Evolutionary conservation across 2,329 filamentous ascomycete genomes (phyloP).

Genomic region (Pseudogymnoascus sp.): DNA sequence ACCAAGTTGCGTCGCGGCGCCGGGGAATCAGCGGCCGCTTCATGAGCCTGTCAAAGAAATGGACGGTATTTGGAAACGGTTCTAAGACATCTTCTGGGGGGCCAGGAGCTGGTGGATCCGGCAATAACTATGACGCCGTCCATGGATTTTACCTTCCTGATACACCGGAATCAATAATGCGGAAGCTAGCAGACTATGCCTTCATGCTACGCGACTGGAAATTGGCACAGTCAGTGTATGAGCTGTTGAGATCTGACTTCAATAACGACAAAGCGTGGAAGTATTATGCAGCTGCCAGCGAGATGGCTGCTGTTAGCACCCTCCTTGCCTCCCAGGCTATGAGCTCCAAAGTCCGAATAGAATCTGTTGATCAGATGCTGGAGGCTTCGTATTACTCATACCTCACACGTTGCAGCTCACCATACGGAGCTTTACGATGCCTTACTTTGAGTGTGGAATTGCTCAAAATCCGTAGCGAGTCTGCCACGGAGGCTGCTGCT

Average conservation of each 20-base stretch:
- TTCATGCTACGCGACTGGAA: slow-evolving; percentile 98
- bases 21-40: slow-evolving; percentile 88
- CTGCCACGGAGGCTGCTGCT: slow-evolving; percentile 77
- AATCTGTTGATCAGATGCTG: slow-evolving; percentile 78
- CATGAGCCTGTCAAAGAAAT: slow-evolving; percentile 86
- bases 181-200: slow-evolving; percentile 87
- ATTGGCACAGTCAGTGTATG: slow-evolving; percentile 83
- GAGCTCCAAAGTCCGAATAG: slow-evolving; percentile 68
- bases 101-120: slow-evolving; percentile 45
- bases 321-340: slow-evolving; percentile 68
- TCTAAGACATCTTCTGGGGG: slow-evolving; percentile 40
- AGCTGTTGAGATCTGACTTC: slow-evolving; percentile 81
- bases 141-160: slow-evolving; percentile 80
- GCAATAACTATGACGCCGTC: slow-evolving; percentile 68
- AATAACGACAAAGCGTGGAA: slow-evolving; percentile 95
- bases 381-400: slow-evolving; percentile 92
- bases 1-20: slow-evolving; percentile 85
- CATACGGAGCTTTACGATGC: slow-evolving; percentile 74
- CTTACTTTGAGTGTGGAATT: slow-evolving; percentile 74
- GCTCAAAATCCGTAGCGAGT: slow-evolving; percentile 69
- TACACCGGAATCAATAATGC: slow-evolving; percentile 80
- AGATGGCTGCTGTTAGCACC: slow-evolving; percentile 85
- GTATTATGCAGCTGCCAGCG: slow-evolving; percentile 86
- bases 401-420: slow-evolving; percentile 70
- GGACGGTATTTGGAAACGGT: slow-evolving; percentile 69